Evolutionary conservation across 805 yeast genomes (phyloP).

Genomic region (Ascoidea rubescens): DNA sequence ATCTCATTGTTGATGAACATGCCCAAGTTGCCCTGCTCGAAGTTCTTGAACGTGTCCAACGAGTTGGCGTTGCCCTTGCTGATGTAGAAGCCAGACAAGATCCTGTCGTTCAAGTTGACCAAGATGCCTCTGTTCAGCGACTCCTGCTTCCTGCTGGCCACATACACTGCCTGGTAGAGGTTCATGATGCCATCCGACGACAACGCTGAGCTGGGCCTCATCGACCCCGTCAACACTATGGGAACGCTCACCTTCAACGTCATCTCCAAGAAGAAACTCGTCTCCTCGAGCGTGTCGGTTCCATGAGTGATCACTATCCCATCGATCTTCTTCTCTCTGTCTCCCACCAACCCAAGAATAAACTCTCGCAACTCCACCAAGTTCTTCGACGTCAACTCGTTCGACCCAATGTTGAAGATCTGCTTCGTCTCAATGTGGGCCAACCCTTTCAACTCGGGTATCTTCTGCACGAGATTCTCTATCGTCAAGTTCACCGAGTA

Average conservation of each 20-base stretch:
- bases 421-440: conserved; percentile 9
- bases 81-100: conserved; percentile 56
- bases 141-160: conserved; percentile 39
- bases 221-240: conserved; percentile 56
- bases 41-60: conserved; percentile 52
- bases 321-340: conserved; percentile 16
- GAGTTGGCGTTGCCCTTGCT: conserved; percentile 61
- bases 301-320: conserved; percentile 38
- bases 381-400: conserved; percentile 8
- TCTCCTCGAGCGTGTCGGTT: conserved; percentile 34
- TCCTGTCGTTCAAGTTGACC: conserved; percentile 53
- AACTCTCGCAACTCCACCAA: conserved; percentile 7
- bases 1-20: conserved; percentile 54
- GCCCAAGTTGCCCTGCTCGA: conserved; percentile 60
- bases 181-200: conserved; percentile 68
- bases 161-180: conserved; percentile 52
- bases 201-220: conserved; percentile 61
- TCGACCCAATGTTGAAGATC: conserved; percentile 9
- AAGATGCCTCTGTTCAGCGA: conserved; percentile 46
- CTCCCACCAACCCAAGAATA: conserved; percentile 1
- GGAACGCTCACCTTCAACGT: conserved; percentile 31
- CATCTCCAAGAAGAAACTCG: conserved; percentile 34
- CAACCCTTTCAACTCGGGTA: conserved; percentile 7
- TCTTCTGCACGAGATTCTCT: conserved; percentile 6
- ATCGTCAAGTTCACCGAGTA: conserved; percentile 9